Evolutionary conservation across 805 yeast species (phyloP).

Genomic region (Nakazawaea populi): DNA sequence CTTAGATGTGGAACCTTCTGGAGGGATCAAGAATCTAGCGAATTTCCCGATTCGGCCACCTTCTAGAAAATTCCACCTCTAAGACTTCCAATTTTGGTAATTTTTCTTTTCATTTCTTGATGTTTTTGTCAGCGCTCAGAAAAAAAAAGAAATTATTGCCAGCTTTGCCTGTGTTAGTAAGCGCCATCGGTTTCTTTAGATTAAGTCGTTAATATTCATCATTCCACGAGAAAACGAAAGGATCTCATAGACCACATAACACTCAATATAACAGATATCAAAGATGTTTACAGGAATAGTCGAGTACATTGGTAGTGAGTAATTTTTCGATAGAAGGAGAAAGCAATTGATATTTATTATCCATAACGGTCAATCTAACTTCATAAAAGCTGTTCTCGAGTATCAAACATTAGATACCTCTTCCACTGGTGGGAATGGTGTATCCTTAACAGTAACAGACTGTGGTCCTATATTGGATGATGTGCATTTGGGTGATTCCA

Average conservation of each 20-base stretch:
- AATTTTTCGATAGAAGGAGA: background rate
- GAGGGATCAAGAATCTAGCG: background rate
- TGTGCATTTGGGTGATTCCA: constrained; percentile 91
- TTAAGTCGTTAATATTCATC: background rate
- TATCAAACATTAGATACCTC: constrained; percentile 40
- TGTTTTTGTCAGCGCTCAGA: too few relatives aligned
- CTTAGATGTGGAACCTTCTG: constrained; percentile 1
- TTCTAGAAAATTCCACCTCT: constrained; percentile 1
- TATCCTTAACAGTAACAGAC: constrained; percentile 58
- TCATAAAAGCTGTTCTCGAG: constrained; percentile 32
- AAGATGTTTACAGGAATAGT: constrained; percentile 93
- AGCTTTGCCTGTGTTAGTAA: too few relatives aligned
- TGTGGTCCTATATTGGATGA: constrained; percentile 63
- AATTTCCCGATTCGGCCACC: background rate
- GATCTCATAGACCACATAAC: background rate
- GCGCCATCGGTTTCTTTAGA: background rate
- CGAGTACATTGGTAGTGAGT: constrained; percentile 65
- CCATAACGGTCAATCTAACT: too few relatives aligned
- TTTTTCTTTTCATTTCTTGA: background rate
- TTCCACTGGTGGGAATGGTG: constrained; percentile 66
- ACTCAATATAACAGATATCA: background rate
- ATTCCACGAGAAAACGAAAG: background rate
- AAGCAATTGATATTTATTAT: too few relatives aligned
- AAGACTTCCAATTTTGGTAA: background rate
- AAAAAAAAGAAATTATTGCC: too few relatives aligned